These are phyloP conservation scores for Auricularia auricula-judae DNA, from an alignment of 768 basidiomycete species.

Conservation along the genomic window DNA sequence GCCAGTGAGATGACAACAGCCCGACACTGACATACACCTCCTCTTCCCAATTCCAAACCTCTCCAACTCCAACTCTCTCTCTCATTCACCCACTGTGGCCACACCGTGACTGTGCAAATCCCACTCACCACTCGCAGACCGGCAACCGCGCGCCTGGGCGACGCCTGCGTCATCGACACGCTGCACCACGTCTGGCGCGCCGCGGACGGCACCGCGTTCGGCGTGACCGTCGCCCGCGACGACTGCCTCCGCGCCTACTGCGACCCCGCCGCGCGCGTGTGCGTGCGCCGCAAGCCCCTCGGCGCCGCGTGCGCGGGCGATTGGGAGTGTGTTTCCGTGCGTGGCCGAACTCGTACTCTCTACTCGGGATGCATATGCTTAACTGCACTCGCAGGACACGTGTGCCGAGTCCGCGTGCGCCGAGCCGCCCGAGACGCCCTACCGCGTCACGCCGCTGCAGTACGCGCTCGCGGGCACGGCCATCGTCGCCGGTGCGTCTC, in stretches of 20 bases:
- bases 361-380: too few relatives aligned
- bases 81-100: too few relatives aligned
- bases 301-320: constrained; percentile 49
- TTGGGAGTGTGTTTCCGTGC: constrained; percentile 29
- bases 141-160: background rate
- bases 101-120: too few relatives aligned
- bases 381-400: background rate
- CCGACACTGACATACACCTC: too few relatives aligned
- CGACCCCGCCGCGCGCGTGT: constrained; percentile 46
- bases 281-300: constrained; percentile 45
- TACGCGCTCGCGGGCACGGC: constrained; percentile 27
- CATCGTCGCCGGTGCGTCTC: constrained; percentile 28
- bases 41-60: too few relatives aligned
- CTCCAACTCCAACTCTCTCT: too few relatives aligned
- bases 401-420: constrained; percentile 11
- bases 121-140: background rate
- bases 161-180: background rate
- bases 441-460: constrained; percentile 33
- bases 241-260: constrained; percentile 47
- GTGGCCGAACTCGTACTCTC: background rate
- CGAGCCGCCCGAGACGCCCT: constrained; percentile 27
- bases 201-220: constrained; percentile 38
- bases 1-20: too few relatives aligned
- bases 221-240: constrained; percentile 74
- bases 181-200: constrained; percentile 38